Base-by-base conservation (phyloP, 1,284 basidiomycete species). In the Trichosporon sp. region DNA sequence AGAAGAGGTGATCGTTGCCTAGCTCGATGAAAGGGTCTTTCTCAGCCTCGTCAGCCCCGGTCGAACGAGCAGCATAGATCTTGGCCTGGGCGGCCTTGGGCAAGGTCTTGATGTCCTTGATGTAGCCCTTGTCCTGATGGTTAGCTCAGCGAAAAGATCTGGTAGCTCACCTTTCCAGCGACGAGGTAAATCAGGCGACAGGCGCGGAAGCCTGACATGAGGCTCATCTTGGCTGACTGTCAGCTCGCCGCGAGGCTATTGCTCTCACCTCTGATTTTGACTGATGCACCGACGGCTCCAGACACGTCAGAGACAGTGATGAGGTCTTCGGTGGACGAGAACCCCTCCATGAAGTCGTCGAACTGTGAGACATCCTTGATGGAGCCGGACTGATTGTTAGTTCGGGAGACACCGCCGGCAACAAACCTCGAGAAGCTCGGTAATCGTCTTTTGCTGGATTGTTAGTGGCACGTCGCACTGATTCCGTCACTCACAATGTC, bases 271-370 rank as follows among this genome's bases (percentile, higher is more conserved):
- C 62, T 63, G 23, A 74, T 64, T 56, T 69, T 73, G 4, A 56
- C 13, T 0, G 63, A 62, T 23, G 63, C 63, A 1, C 63, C 66
- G 14, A 59, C 61, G 75, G 89, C 90, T 0, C 90, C 91, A 16
- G 89, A 83, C 31, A 92, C 61, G 49, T 66, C 84, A 1, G 88
- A 85, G 57, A 89, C 37, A 19, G 31, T 58, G 33, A 59, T 87
- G 56, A 91, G 74, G n/a, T 88, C 89, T 67, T 57, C 57, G 3
- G 33, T 14, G 1, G 52, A 40, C 13, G 56, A 61, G 37, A 69
- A 63, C 1, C 72, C 71, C 25, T 73, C 71, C 21, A 70, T 60
- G 61, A 77, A 74, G 23, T 68, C 64, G 11, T 69, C 65, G n/a
- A 74, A 64, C 16, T 65, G 58, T 4, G 25, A 34, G 10, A 61